Evolutionary conservation across 2,329 filamentous ascomycete genomes (phyloP), one percentile per base, ranked within the genome.

Genomic region (Dothiorella sarmentorum): DNA sequence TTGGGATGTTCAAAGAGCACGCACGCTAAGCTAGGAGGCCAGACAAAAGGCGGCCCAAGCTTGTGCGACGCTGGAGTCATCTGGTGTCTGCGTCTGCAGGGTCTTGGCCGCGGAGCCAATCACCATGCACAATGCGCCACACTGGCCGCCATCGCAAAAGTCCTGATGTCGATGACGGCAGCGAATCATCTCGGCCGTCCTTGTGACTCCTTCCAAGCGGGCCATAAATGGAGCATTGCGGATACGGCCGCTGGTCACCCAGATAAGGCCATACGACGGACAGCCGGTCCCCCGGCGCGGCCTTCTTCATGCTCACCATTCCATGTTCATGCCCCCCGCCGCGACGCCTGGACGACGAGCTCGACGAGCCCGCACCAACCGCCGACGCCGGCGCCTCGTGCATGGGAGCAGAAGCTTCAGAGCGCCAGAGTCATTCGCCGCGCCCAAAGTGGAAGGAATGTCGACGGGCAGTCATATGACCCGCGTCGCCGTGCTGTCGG

Each of bases 71-170:
- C 31, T 24, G 43, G 55, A 44, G 55, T 57, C 55, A 57, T 57
- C 55, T 57, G 55, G 38, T 56, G 35, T 47, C 52, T 27, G 27
- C 52, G 27, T 56, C 52, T 56, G 52, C 52, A 56, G 52, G 52
- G 52, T 56, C 52, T 56, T 40, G 35, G 22, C 35, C 37, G 51
- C 35, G 26, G n/a, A n/a, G 17, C 51, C 51, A 55, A 55, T 55
- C 22, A 35, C 24, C 51, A 15, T 27, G 22, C 35, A 26, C 51
- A 20, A 55, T 55, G 51, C 35, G 51, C 51, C 51, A 55, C 51
- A 55, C 53, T 27, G 26, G 40, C 47, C 7, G 29, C 31, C 22
- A 22, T 27, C 26, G 29, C 45, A 31, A 15, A 35, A 15, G 47
- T 38, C 31, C 31, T 56, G 53, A 35, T 18, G 31, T 35, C 53